Evolutionary conservation across 495 filamentous ascomycete species (phyloP).

Genomic region (Polyplosphaeria fusca): DNA sequence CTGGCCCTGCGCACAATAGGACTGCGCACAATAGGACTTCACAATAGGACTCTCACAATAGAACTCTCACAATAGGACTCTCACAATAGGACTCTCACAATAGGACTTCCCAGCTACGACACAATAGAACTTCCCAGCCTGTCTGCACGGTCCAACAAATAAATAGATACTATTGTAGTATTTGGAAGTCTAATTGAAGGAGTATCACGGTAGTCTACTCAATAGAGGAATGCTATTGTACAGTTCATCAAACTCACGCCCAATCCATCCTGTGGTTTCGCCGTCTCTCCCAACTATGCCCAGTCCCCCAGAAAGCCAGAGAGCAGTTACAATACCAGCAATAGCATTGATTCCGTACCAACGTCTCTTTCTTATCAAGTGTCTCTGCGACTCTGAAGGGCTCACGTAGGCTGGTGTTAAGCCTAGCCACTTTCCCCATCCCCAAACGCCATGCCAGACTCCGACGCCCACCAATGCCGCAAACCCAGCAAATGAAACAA

Average conservation of each 20-base stretch:
- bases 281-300: conserved; percentile 76
- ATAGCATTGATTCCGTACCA: conserved; percentile 68
- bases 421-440: conserved; percentile 71
- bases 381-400: conserved; percentile 50
- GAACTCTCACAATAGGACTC: too few species aligned
- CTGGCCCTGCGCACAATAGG: too few species aligned
- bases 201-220: too few species aligned
- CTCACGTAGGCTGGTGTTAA: conserved; percentile 46
- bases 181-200: too few species aligned
- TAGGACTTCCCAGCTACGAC: too few species aligned
- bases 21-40: too few species aligned
- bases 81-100: too few species aligned
- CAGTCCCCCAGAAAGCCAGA: conserved; percentile 80
- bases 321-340: conserved; percentile 51
- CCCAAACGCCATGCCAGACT: conserved; percentile 79
- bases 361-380: conserved; percentile 55
- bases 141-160: too few species aligned
- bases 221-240: conserved; percentile 56
- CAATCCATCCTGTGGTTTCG: conserved; percentile 69
- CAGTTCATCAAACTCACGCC: conserved; percentile 70
- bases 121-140: too few species aligned
- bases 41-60: too few species aligned
- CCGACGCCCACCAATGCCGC: conserved; percentile 63
- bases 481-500: conserved; percentile 66
- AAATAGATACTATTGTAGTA: too few species aligned